Percentiles rank a stretch among this genome's conserved stretches.
These are phyloP conservation scores for Solanum microdontum DNA, from an alignment of 257 asterid species.

Conservation along the genomic window DNA sequence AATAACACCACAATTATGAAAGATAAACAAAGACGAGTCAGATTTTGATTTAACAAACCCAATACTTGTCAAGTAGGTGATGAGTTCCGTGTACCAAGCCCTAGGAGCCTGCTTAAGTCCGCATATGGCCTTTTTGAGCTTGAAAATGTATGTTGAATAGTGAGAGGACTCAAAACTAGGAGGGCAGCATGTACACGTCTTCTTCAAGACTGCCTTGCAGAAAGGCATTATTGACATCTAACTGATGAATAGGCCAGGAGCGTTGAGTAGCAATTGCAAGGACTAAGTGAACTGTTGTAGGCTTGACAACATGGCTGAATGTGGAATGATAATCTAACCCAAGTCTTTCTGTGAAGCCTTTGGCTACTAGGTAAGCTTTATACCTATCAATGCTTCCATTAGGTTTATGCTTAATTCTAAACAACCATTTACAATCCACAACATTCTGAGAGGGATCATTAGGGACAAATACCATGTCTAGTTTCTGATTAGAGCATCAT, in stretches of 20 bases:
- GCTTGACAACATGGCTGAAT: not conserved
- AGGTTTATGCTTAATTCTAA: not conserved
- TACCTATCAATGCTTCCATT: not conserved
- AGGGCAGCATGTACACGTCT: no score
- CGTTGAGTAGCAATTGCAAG: not conserved
- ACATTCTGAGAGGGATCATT: not conserved
- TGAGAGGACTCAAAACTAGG: not conserved
- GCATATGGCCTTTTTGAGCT: no score
- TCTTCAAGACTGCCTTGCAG: no score
- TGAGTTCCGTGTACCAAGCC: not conserved
- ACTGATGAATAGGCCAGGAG: not conserved
- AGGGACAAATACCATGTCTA: not conserved
- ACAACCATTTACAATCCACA: not conserved
- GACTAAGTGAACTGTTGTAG: not conserved
- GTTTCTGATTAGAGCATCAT: not conserved
- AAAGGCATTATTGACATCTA: not conserved
- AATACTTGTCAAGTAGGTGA: not conserved
- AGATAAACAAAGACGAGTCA: not conserved
- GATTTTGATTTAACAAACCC: not conserved
- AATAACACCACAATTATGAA: no score
- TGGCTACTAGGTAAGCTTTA: not conserved
- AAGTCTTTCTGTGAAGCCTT: not conserved
- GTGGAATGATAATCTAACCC: not conserved
- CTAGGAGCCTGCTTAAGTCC: not conserved
- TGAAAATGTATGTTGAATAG: not conserved